These are phyloP conservation scores for Phytopythium helicoides DNA, from an alignment of 352 stramenopile genomes.

Conservation along the genomic window DNA sequence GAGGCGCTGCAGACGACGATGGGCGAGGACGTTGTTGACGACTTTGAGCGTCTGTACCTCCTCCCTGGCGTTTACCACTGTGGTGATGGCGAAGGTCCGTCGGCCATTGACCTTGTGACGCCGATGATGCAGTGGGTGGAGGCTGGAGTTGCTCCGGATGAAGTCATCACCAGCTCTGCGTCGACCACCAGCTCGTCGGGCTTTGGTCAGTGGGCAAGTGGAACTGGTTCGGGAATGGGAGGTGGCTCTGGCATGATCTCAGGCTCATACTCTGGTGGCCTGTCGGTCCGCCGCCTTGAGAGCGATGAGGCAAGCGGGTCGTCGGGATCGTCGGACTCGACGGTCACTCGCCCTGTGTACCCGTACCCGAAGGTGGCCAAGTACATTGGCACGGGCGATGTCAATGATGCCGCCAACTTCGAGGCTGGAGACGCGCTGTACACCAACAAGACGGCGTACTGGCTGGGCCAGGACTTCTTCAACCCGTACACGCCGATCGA, in stretches of 20 bases:
- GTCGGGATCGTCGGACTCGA: constrained; percentile 13
- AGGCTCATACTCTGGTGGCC: not conserved
- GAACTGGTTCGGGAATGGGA: constrained; percentile 9
- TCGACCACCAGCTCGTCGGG: constrained; percentile 12
- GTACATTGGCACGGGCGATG: constrained; percentile 19
- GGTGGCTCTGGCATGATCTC: constrained; percentile 1
- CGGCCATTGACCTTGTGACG: constrained; percentile 29
- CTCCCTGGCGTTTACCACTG: constrained; percentile 36
- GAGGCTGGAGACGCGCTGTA: constrained; percentile 23
- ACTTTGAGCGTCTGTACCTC: constrained; percentile 36
- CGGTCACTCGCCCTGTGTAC: constrained; percentile 20
- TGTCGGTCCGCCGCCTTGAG: constrained; percentile 5
- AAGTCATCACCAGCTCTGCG: constrained; percentile 20
- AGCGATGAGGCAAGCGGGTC: constrained; percentile 6
- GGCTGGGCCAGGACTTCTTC: constrained; percentile 27
- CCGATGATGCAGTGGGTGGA: constrained; percentile 40
- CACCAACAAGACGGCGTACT: constrained; percentile 26
- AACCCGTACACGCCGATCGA: constrained; percentile 20
- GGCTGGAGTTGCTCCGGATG: constrained; percentile 13
- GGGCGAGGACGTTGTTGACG: constrained; percentile 11
- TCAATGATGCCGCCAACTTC: constrained; percentile 20
- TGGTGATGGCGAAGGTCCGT: constrained; percentile 28
- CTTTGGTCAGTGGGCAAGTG: constrained; percentile 28
- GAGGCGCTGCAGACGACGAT: constrained; percentile 30
- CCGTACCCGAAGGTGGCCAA: constrained; percentile 26